Base-by-base conservation (phyloP, 1,284 basidiomycete species). In the Spongiforma sp. region DNA sequence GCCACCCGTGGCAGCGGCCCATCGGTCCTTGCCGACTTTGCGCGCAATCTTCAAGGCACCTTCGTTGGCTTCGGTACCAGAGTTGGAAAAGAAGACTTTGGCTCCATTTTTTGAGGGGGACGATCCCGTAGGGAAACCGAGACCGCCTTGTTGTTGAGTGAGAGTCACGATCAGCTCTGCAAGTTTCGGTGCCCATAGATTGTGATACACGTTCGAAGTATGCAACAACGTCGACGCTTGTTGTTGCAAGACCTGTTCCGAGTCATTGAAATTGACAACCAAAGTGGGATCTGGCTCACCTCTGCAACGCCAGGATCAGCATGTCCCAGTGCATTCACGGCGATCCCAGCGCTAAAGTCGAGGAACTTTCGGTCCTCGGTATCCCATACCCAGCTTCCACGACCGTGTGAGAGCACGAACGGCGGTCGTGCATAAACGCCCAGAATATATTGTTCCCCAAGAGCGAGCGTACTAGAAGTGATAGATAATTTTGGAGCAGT, bases 301-400 rank as follows among this genome's bases (percentile, higher is more conserved):
- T 91, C 78, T 6, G 84, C 79, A 60, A 93, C 83, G 57, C 87
- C 89, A 34, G 87, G 84, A 71, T 96, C 95, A 8, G 89, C 89
- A 74, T 98, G 96, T 11, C 96, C 96, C 19, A 99, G 83, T 6
- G 96, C 93, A 73, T 98, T 99, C 62, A 99, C 98, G 19, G 98
- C 98, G 70, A 99, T 99, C n/a, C 98, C 98, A 1, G 95, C 95
- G 67, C 87, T 91, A 73, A 99, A 98, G 78, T 99, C 98, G 65
- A 99, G 87, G 77, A 95, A 99, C 72, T 91, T 88, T 58, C 90
- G 86, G 33, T 87, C 88, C 56, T 92, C 86, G 5, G 89, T 89
- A 76, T 97, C 95, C 87, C 89, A 96, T 6, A 98, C 84, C 75
- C 89, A 92, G 57, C 88, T 88, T 12, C 94, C 94, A 71, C 91